Evolutionary conservation across 2,329 filamentous ascomycete genomes (phyloP), one percentile per base, ranked within the genome.

Genomic region (Stemphylium lycopersici): DNA sequence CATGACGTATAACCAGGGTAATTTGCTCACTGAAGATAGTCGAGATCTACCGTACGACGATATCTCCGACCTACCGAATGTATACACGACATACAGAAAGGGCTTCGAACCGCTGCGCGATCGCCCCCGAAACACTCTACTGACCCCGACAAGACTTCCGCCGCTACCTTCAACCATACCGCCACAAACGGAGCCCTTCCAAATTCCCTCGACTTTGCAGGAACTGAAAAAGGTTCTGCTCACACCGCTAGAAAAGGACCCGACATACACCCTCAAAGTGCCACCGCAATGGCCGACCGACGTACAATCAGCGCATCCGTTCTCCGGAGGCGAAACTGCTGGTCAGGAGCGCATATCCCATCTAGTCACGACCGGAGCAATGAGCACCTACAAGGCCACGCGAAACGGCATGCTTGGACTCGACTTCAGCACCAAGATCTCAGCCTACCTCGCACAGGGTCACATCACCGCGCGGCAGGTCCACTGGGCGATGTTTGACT

Each of bases 61-160:
- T 3, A 79, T 86, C 0, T 68, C 80, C 29, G 83, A 90, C 2
- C 79, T 92, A 1, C 88, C 89, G 2, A 88, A 92, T 64, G 80
- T 93, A 2, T 93, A 91, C 69, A 92, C 90, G 0, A 83, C 83
- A 0, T 93, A 89, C 63, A 83, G 89, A 6, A 92, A 91, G 72
- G 83, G 81, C 2, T 83, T 90, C 48, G 90, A 92, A 60, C 89
- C 89, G 0, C 77, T 93, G 2, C 83, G 87, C 37, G 79, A 85
- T 34, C 83, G 83, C 11, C 89, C 90, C 3, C 82, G 89, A 36
- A 69, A 78, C 1, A 70, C 80, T 0, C 69, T 90, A 1, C 80
- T 87, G 0, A 77, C 75, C 1, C 87, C 87, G 0, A 65, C 72
- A 1, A 76, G 78, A 1, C 74, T 95, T 4, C 88, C 87, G 1